Percentiles rank a stretch among this genome's conserved stretches.
These are phyloP conservation scores for Cercospora zeae-maydis DNA, from an alignment of 2,329 filamentous ascomycete genomes.

Conservation along the genomic window DNA sequence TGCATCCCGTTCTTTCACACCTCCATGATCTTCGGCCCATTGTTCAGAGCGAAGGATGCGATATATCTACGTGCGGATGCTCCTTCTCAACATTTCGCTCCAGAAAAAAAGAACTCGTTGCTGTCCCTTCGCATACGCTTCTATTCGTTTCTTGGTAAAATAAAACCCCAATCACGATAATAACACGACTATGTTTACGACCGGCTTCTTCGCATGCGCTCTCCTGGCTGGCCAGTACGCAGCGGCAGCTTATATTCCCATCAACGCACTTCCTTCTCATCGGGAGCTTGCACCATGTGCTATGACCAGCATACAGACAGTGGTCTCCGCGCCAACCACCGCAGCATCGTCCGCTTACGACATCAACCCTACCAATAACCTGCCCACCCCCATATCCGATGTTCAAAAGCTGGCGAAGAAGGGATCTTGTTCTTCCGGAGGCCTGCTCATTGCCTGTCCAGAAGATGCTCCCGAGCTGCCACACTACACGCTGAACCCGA, in stretches of 20 bases:
- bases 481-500: background rate
- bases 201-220: background rate
- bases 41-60: background rate
- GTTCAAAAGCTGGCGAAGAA: background rate
- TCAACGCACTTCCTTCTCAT: background rate
- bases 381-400: background rate
- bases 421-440: background rate
- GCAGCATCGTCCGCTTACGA: background rate
- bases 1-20: background rate
- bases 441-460: background rate
- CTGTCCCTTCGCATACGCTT: background rate
- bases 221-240: constrained; percentile 7
- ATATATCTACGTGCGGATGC: background rate
- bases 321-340: background rate
- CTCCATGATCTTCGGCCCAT: background rate
- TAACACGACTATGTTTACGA: constrained; percentile 1
- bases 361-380: background rate
- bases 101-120: background rate
- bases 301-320: background rate
- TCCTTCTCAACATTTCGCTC: background rate
- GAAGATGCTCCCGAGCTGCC: background rate
- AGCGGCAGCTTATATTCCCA: constrained; percentile 1
- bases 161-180: background rate
- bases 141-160: background rate
- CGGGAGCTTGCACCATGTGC: background rate